These are phyloP conservation scores for Hirschioporus abietinus DNA, from an alignment of 768 basidiomycete species.

Conservation along the genomic window DNA sequence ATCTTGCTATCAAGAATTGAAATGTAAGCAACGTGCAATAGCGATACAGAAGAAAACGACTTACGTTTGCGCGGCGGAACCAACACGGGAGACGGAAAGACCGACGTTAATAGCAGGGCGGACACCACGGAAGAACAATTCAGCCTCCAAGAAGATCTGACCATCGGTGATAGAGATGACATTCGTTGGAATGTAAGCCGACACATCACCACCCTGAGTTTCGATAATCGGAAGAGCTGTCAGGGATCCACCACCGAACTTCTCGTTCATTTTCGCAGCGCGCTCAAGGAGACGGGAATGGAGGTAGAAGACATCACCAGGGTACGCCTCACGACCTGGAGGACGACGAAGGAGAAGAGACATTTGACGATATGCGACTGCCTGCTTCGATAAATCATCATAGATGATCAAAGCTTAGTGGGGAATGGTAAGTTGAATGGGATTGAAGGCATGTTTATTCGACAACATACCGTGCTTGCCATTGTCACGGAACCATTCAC, in stretches of 20 bases:
- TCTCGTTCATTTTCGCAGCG: conserved; percentile 99
- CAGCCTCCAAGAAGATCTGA: conserved; percentile 99
- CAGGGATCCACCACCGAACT: conserved; percentile 96
- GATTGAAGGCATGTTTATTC: background rate
- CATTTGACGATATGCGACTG: conserved; percentile 99
- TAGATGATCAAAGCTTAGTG: conserved; percentile 89
- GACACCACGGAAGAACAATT: conserved; percentile 99
- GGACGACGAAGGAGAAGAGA: conserved; percentile 99
- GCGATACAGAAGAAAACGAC: conserved; percentile 22
- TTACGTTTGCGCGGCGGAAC: conserved; percentile 99
- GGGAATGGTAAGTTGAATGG: conserved; percentile 4
- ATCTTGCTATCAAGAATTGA: conserved; percentile 49
- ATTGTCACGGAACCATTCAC: conserved; percentile 99
- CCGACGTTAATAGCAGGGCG: conserved; percentile 99
- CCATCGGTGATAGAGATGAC: conserved; percentile 99
- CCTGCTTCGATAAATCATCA: conserved; percentile 99
- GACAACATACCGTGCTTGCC: conserved; percentile 87
- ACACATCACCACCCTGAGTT: conserved; percentile 99
- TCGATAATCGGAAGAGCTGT: conserved; percentile 99
- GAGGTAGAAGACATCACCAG: conserved; percentile 99
- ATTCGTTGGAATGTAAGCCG: conserved; percentile 96
- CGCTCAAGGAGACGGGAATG: conserved; percentile 99
- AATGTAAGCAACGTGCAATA: background rate
- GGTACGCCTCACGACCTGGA: conserved; percentile 99
- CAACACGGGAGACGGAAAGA: conserved; percentile 99